A percentile compares a stretch with the other conserved stretches of the same genome.
Conservation (phyloP, 441 rosid species). For the Erodium trifolium region DNA sequence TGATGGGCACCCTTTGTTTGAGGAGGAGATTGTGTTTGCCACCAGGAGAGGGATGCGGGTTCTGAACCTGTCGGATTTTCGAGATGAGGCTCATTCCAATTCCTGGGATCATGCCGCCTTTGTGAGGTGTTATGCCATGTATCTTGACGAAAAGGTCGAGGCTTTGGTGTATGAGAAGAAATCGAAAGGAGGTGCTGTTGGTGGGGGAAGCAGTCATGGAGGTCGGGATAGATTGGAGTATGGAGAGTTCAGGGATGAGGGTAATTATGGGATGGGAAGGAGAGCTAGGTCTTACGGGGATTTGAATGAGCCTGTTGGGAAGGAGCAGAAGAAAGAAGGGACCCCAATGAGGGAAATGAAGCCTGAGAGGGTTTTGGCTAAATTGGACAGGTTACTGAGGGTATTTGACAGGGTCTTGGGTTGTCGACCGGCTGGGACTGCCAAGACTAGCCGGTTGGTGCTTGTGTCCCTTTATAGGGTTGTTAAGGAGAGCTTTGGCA, state of each 20-base stretch:
- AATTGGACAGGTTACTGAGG: slow-evolving; percentile 84
- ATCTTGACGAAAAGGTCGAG: slow-evolving; percentile 82
- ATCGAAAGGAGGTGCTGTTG: slow-evolving; percentile 19
- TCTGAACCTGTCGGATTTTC: slow-evolving; percentile 80
- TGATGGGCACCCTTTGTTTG: slow-evolving; percentile 66
- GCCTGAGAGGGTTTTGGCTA: slow-evolving; percentile 71
- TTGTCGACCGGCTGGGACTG: slow-evolving; percentile 73
- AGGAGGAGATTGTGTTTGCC: slow-evolving; percentile 73
- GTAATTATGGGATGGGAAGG: slow-evolving; percentile 42
- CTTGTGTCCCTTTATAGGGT: slow-evolving; percentile 63
- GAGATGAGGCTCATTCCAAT: slow-evolving; percentile 92
- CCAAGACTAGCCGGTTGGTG: slow-evolving; percentile 65
- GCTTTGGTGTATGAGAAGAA: slow-evolving; percentile 57
- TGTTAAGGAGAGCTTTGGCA: slow-evolving; percentile 79
- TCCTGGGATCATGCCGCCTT: slow-evolving; percentile 97
- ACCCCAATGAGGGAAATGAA: slow-evolving; percentile 84
- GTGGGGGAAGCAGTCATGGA: slow-evolving; percentile 19
- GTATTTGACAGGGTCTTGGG: slow-evolving; percentile 72
- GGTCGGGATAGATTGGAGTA: slow-evolving; percentile 40
- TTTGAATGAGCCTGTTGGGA: slow-evolving; percentile 48
- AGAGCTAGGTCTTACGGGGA: slow-evolving; percentile 77
- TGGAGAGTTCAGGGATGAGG: slow-evolving; percentile 44
- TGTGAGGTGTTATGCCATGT: slow-evolving; percentile 72
- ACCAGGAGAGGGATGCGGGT: slow-evolving; percentile 77
- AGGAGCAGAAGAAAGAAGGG: slow-evolving; percentile 36